Base-by-base conservation (phyloP, 192 early-diverging fungal species). In the Umbelopsis sp. region DNA sequence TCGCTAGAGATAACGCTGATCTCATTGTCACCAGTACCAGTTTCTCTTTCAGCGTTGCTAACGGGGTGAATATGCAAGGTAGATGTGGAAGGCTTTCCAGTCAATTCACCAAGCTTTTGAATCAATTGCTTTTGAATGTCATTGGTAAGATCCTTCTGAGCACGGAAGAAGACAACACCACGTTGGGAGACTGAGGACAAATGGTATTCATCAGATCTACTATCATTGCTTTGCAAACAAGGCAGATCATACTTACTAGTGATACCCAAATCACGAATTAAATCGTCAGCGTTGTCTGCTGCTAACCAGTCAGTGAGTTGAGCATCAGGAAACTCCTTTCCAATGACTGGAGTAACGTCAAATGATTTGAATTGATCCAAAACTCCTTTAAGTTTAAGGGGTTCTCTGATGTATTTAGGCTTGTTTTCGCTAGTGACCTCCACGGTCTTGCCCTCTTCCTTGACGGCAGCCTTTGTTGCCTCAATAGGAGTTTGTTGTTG, bases 81-180 rank as follows among this genome's bases (percentile, higher is more conserved):
- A n/a, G 74, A 71, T 0, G 71, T 77, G 26, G 71, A 34, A 11
- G 73, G 74, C 26, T 73, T 67, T 26, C 65, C 43, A 29, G 70
- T 59, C 10, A 75, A 45, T 38, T 62, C 69, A 56, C 78, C 78
- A 53, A 76, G 70, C 29, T 70, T 68, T 16, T 66, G 71, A 16
- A 67, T 76, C 11, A 80, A 44, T 50, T 73, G 62, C 41, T 75
- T 59, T 29, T 80, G 78, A 17, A 71, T 38, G 22, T 78, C 56
- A 16, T 69, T 66, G 47, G 69, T 65, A 17, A 80, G 54, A n/a
- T 67, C 77, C 25, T 71, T 65, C 62, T 80, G 78, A 50, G 74
- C 72, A 16, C 78, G 47, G 51, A 80, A 75, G 36, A 80, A 80
- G 53, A 80, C 73, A 5, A 73, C 78, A 49, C 78, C 78, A 38